A percentile compares a stretch with the other conserved stretches of the same genome.
Conservation (phyloP, 2,329 filamentous ascomycete genomes). For the Fusarium sp. region DNA sequence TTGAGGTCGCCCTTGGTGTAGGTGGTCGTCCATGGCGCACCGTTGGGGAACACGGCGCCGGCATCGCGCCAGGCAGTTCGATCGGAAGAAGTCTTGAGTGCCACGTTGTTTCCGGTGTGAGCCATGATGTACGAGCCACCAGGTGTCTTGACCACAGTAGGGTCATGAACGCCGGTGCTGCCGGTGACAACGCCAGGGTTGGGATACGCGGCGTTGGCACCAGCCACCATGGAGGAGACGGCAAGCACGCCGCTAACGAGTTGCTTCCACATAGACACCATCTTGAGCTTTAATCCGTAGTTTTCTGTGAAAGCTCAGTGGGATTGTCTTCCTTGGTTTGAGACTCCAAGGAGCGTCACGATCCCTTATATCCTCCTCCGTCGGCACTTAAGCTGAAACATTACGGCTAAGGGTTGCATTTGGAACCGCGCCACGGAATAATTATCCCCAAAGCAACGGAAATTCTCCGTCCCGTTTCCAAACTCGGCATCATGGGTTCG, state of each 20-base stretch:
- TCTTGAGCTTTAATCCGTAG: neutral
- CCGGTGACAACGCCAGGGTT: slow-evolving; percentile 42
- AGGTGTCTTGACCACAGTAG: slow-evolving; percentile 43
- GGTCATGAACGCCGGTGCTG: slow-evolving; percentile 43
- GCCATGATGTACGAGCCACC: slow-evolving; percentile 44
- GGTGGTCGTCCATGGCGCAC: slow-evolving; percentile 45
- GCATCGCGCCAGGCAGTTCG: slow-evolving; percentile 45
- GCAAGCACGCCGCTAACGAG: slow-evolving; percentile 38
- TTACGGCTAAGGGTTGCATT: neutral
- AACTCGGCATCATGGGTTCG: neutral
- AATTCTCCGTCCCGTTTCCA: neutral
- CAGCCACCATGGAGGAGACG: slow-evolving; percentile 20
- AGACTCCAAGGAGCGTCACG: neutral
- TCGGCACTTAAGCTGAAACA: neutral
- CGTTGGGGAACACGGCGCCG: slow-evolving; percentile 45
- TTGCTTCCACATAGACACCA: slow-evolving; percentile 32
- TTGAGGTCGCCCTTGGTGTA: slow-evolving; percentile 45
- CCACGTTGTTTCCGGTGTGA: slow-evolving; percentile 41
- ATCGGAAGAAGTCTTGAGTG: slow-evolving; percentile 47
- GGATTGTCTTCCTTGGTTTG: neutral
- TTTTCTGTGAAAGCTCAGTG: neutral
- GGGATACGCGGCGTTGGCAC: slow-evolving; percentile 6
- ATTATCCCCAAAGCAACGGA: neutral
- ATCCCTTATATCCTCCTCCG: neutral
- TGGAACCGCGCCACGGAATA: neutral